Conservation (phyloP, 2,329 filamentous ascomycete genomes). For the Chaetomium olivaceum region DNA sequence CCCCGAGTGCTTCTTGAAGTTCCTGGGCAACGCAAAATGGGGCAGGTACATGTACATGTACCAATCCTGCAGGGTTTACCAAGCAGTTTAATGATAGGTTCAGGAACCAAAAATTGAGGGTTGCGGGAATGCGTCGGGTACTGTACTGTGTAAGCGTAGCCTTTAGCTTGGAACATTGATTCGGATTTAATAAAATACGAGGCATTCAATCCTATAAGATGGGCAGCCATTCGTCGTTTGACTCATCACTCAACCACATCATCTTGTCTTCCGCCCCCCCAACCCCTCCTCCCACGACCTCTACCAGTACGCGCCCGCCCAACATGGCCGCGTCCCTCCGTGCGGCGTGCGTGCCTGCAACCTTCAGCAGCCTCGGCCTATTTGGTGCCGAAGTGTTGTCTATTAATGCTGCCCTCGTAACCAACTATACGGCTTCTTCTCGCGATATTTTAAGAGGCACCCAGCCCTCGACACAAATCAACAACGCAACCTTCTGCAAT, state of each 20-base stretch:
- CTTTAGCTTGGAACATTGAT: background rate
- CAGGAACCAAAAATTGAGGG: background rate
- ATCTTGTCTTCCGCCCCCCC: too few species aligned
- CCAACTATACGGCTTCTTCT: constrained; percentile 25
- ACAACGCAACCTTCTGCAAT: constrained; percentile 41
- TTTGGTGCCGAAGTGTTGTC: constrained; percentile 26
- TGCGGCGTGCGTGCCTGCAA: background rate
- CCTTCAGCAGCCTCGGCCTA: constrained; percentile 2
- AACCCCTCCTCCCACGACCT: too few species aligned
- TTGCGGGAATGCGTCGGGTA: background rate
- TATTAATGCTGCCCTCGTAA: constrained; percentile 21
- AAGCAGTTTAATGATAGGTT: background rate
- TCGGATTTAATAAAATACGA: background rate
- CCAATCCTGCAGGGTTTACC: background rate
- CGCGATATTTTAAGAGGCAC: background rate
- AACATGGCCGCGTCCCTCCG: background rate
- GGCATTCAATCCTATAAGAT: background rate
- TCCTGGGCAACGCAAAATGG: background rate
- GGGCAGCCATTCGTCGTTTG: too few species aligned
- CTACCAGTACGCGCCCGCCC: too few species aligned
- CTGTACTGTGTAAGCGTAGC: background rate
- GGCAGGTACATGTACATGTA: too few species aligned
- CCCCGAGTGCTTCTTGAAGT: background rate
- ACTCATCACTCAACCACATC: background rate
- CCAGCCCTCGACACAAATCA: constrained; percentile 20